These are phyloP conservation scores for Ceratocystis papillata DNA, from an alignment of 2,329 filamentous ascomycete genomes.

Conservation along the genomic window DNA sequence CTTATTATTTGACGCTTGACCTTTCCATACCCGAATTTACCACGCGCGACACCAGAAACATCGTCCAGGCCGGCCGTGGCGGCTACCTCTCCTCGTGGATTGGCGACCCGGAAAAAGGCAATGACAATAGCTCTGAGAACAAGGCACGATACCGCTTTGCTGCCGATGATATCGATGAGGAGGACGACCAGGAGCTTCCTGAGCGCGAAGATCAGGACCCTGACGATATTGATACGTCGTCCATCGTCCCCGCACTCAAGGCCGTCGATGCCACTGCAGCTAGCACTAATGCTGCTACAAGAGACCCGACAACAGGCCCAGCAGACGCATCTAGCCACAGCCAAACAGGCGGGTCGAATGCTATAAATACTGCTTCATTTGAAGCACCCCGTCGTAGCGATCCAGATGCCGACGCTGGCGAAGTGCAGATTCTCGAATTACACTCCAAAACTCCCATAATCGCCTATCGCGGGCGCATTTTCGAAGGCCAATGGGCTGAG, in stretches of 20 bases:
- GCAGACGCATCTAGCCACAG: constrained; percentile 7
- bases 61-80: constrained; percentile 24
- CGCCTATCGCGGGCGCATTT: constrained; percentile 67
- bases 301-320: background rate
- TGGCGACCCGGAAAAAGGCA: constrained; percentile 23
- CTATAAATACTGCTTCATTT: background rate
- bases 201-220: constrained; percentile 32
- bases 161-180: constrained; percentile 28
- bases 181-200: constrained; percentile 30
- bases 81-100: constrained; percentile 29
- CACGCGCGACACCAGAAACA: constrained; percentile 22
- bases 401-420: constrained; percentile 27
- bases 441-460: constrained; percentile 67
- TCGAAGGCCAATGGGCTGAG: constrained; percentile 69
- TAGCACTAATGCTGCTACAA: background rate
- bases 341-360: background rate
- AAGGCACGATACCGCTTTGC: constrained; percentile 25
- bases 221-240: constrained; percentile 16
- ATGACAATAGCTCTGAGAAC: background rate
- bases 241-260: background rate
- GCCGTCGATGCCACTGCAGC: background rate
- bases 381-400: background rate
- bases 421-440: constrained; percentile 73
- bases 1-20: constrained; percentile 53
- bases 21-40: constrained; percentile 49